Percentiles rank a stretch among this genome's conserved stretches.
These are phyloP conservation scores for Blastobotrys petasosporus DNA, from an alignment of 1,139 yeast genomes.

Conservation along the genomic window DNA sequence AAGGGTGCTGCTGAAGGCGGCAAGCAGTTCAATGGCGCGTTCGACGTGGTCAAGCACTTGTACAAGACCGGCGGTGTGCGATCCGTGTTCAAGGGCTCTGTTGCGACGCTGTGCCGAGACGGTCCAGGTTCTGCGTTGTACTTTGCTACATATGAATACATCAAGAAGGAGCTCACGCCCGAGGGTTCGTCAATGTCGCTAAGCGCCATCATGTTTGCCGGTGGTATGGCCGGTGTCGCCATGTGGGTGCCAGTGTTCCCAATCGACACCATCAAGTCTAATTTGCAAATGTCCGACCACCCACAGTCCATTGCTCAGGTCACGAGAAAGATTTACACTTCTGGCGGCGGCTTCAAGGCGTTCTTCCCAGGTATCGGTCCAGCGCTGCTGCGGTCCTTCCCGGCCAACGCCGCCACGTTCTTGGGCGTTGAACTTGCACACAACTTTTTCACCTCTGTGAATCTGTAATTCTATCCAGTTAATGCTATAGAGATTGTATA, in stretches of 20 bases:
- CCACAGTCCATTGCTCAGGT: slow-evolving; percentile 59
- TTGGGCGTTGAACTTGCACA: slow-evolving; percentile 90
- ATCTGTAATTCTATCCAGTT: slow-evolving; percentile 7
- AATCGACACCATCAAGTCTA: slow-evolving; percentile 88
- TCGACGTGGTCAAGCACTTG: slow-evolving; percentile 61
- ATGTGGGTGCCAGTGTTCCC: slow-evolving; percentile 99
- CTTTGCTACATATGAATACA: slow-evolving; percentile 87
- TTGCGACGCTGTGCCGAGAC: slow-evolving; percentile 90
- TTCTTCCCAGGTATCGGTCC: slow-evolving; percentile 91
- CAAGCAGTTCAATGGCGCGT: slow-evolving; percentile 43
- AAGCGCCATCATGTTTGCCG: slow-evolving; percentile 76
- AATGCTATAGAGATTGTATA: not conserved
- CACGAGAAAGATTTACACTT: slow-evolving; percentile 53
- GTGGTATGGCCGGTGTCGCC: slow-evolving; percentile 91
- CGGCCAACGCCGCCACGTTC: slow-evolving; percentile 97
- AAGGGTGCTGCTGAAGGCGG: slow-evolving; percentile 29
- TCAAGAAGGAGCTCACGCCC: slow-evolving; percentile 57
- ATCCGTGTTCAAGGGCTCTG: slow-evolving; percentile 86
- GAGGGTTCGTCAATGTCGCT: slow-evolving; percentile 55
- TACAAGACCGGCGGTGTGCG: slow-evolving; percentile 75
- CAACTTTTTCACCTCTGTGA: slow-evolving; percentile 43
- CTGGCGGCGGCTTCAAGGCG: slow-evolving; percentile 72
- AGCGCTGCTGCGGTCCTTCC: slow-evolving; percentile 89
- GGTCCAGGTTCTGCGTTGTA: slow-evolving; percentile 98
- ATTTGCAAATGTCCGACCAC: slow-evolving; percentile 62